Evolutionary conservation across 805 yeast genomes (phyloP).

Genomic region (Kazachstania kunashirensis): DNA sequence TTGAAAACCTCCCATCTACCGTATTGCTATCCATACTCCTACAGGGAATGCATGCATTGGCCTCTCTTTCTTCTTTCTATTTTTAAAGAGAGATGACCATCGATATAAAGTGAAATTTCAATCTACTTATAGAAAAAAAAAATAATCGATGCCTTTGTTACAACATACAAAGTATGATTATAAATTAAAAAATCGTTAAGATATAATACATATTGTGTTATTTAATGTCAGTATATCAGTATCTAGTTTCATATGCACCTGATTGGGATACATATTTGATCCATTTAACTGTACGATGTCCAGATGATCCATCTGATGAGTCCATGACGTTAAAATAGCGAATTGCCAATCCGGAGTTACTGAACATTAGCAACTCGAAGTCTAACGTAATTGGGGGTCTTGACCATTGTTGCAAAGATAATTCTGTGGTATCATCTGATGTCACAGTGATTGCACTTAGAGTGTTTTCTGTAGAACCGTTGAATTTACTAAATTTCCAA

Average conservation of each 20-base stretch:
- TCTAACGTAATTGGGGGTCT: constrained; percentile 67
- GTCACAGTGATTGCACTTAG: constrained; percentile 47
- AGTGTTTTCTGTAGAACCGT: constrained; percentile 56
- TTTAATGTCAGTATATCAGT: too few relatives aligned
- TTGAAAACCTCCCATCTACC: too few relatives aligned
- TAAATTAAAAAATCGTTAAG: neutral
- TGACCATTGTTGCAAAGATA: constrained; percentile 40
- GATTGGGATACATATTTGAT: constrained; percentile 68
- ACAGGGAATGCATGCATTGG: too few relatives aligned
- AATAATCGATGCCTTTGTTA: neutral
- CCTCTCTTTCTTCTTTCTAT: too few relatives aligned
- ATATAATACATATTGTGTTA: too few relatives aligned
- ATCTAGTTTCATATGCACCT: constrained; percentile 75
- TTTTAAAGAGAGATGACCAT: too few relatives aligned
- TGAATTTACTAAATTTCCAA: constrained; percentile 64
- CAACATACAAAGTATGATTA: neutral
- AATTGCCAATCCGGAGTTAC: constrained; percentile 68
- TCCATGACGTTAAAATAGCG: constrained; percentile 50
- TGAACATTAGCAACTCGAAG: constrained; percentile 64
- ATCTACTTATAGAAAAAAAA: neutral
- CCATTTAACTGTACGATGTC: constrained; percentile 67
- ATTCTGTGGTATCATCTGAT: constrained; percentile 16
- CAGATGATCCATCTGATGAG: neutral
- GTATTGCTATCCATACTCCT: too few relatives aligned
- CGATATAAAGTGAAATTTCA: too few relatives aligned